Evolutionary conservation across 768 basidiomycete species (phyloP), one percentile per base, ranked within the genome.

Genomic region (Xerocomus brunneocitrinus): DNA sequence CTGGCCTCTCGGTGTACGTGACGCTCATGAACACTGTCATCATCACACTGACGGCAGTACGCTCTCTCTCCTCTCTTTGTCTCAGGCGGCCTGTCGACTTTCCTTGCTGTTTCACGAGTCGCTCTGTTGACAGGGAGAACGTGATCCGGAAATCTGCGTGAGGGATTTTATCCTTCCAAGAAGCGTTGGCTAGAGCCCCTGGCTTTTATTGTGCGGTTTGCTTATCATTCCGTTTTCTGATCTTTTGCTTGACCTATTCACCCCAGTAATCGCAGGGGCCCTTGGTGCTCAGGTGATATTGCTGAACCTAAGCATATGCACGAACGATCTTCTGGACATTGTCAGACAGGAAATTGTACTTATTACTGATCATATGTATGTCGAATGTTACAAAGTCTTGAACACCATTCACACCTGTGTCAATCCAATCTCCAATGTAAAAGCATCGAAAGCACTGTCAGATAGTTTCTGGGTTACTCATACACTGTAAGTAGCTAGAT

Each of bases 1-100:
- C 62, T 4, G 62, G 64, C n/a, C 41, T 67, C 24, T 16, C 43
- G 28, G 28, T 44, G 43, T 44, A 7, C 16, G 43, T 44, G 16
- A 19, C 30, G 8, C 9, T 40, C n/a, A 4, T 12, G 39, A 40
- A 5, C 19, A 12, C 8, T 4, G 7, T 9, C 39, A 10, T 22
- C 10, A n/a, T 24, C 39, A 40, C 10, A 10, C n/a, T 28, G n/a
- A n/a, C 2, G 25, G 14, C 28, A 19, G 42, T 7, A 13, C 24
- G 25, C 16, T 10, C 8, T 24, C 10, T 5, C 19, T 12, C 24
- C 31, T 25, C 9, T 28, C n/a, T 16, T 30, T 28, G 5, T 8
- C 9, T 0, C 8, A 31, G 43, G 14, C 43, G 28, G n/a, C 43
- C 43, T 5, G 43, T 44, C 28, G 27, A 28, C 8, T 44, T 44